Conservation (phyloP, 495 filamentous ascomycete genomes). For the Sordaria brevicollis region DNA sequence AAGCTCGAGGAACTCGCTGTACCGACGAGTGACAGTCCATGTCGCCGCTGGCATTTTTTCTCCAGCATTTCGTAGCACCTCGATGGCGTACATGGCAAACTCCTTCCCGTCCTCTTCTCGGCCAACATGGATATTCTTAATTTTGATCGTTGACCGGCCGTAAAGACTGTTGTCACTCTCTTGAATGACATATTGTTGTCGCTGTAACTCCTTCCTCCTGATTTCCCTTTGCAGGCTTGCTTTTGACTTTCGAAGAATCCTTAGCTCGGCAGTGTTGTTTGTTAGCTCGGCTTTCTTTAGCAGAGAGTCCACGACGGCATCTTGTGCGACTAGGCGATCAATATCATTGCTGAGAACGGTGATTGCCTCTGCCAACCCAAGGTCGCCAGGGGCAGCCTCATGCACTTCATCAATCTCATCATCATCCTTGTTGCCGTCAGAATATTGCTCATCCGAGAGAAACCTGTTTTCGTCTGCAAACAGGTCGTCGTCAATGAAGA, state of each 20-base stretch:
- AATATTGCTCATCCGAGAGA: constrained; percentile 73
- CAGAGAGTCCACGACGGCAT: constrained; percentile 82
- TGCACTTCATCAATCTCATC: constrained; percentile 76
- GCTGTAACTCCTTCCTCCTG: constrained; percentile 85
- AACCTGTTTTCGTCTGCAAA: constrained; percentile 86
- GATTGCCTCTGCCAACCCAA: constrained; percentile 89
- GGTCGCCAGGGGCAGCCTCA: constrained; percentile 89
- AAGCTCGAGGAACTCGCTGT: constrained; percentile 94
- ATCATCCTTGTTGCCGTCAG: constrained; percentile 47
- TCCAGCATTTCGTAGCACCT: constrained; percentile 80
- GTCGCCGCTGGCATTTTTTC: constrained; percentile 80
- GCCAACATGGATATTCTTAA: constrained; percentile 86
- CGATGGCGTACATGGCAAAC: constrained; percentile 86
- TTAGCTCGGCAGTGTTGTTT: constrained; percentile 86
- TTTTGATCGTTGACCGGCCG: constrained; percentile 77
- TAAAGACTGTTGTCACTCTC: constrained; percentile 97
- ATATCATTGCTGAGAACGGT: constrained; percentile 76
- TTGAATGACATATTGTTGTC: constrained; percentile 94
- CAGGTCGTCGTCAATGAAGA: constrained; percentile 86
- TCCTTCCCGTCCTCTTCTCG: constrained; percentile 88
- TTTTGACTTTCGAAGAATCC: constrained; percentile 90
- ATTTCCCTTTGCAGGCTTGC: constrained; percentile 87
- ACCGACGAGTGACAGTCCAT: constrained; percentile 72
- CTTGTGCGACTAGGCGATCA: constrained; percentile 77
- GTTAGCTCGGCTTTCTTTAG: constrained; percentile 92